Conservation (phyloP, 2,329 filamentous ascomycete genomes). For the Stromatinia cepivora region DNA sequence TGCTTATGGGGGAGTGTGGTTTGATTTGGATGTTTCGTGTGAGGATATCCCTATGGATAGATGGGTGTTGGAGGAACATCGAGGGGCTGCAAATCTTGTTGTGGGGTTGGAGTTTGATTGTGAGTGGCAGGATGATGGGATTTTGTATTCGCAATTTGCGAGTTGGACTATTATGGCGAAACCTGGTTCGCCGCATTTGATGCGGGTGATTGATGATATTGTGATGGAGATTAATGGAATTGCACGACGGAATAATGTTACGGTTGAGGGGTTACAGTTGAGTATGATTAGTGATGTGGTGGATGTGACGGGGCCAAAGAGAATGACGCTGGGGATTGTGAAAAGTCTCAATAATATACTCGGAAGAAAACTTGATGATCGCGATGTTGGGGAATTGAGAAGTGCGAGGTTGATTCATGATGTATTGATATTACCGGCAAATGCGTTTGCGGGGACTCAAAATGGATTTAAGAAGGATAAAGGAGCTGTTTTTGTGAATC, state of each 20-base stretch:
- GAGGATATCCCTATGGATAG: conserved; percentile 53
- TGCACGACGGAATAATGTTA: neutral
- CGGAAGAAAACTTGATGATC: neutral
- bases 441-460: conserved; percentile 1
- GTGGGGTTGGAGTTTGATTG: conserved; percentile 6
- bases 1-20: conserved; percentile 53
- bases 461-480: conserved; percentile 6
- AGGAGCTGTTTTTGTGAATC: neutral
- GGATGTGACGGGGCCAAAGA: conserved; percentile 12
- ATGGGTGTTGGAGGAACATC: conserved; percentile 64
- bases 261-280: neutral
- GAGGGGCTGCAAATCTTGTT: neutral
- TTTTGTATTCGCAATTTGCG: neutral
- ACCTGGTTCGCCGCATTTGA: neutral
- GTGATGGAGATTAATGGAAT: neutral
- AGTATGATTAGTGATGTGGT: conserved; percentile 11
- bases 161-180: conserved; percentile 13
- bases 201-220: neutral
- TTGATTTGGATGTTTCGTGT: conserved; percentile 55
- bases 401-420: conserved; percentile 6
- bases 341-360: neutral
- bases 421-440: conserved; percentile 4
- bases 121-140: neutral
- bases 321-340: conserved; percentile 14
- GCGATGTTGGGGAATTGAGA: conserved; percentile 2